Conservation (phyloP, 257 asterid genomes). For the Galeopsis tetrahit region DNA sequence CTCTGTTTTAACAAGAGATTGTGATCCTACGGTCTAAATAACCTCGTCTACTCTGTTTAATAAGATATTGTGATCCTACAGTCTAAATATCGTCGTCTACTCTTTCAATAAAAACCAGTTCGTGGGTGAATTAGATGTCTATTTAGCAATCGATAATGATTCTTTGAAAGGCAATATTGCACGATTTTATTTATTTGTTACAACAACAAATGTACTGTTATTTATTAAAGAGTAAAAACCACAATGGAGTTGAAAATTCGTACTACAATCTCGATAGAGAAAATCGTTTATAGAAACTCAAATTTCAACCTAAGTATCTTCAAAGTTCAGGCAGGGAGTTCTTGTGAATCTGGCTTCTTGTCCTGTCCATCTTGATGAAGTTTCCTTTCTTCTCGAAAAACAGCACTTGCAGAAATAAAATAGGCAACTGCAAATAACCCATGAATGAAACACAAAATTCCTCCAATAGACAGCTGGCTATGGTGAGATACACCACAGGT, state of each 20-base stretch:
- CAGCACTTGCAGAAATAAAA: slow-evolving; percentile 57
- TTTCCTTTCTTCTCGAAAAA: slow-evolving; percentile 47
- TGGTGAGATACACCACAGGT: slow-evolving; percentile 61
- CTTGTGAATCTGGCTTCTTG: slow-evolving; percentile 42
- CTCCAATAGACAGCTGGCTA: slow-evolving; percentile 61
- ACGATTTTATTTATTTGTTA: not conserved
- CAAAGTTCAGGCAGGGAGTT: slow-evolving; percentile 34
- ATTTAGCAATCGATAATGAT: not conserved
- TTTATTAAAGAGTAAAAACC: not conserved
- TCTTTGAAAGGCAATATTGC: not conserved
- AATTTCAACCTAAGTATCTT: not conserved
- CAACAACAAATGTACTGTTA: not conserved
- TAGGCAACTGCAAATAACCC: slow-evolving; percentile 69
- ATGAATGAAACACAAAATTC: slow-evolving; percentile 66
- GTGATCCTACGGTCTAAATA: too few relatives aligned
- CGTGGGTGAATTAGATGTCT: slow-evolving; percentile 24
- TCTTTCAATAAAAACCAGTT: not conserved
- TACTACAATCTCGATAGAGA: not conserved
- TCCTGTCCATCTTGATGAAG: slow-evolving; percentile 37
- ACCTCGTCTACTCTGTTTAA: too few relatives aligned
- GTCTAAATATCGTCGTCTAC: not conserved
- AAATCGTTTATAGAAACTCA: not conserved
- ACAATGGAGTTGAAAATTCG: not conserved
- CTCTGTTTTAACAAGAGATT: too few relatives aligned
- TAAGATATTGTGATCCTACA: not conserved